A percentile compares a stretch with the other conserved stretches of the same genome.
phyloP scores from a whole-genome alignment of 1,284 basidiomycete species.

The Ganoderma sinense region DNA sequence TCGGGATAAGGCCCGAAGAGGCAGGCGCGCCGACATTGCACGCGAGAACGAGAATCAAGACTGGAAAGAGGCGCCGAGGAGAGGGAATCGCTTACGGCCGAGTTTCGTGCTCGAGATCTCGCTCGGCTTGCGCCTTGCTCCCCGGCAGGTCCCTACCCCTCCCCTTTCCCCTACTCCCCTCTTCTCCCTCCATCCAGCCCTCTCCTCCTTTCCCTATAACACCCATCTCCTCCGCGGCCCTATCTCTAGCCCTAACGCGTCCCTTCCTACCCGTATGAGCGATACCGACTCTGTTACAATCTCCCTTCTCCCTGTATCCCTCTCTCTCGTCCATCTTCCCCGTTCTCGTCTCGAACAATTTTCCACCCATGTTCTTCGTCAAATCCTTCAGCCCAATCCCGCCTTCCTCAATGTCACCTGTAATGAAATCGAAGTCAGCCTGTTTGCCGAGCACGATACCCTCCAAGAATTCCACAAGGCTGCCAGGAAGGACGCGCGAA shows the following conservation, averaged over 20 bases:
- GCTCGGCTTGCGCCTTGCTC: conserved; percentile 22
- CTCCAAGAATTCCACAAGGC: conserved; percentile 68
- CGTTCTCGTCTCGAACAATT: conserved; percentile 66
- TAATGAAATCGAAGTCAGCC: conserved; percentile 77
- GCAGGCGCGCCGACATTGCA: conserved; percentile 20
- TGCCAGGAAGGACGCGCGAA: conserved; percentile 63
- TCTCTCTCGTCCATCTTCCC: conserved; percentile 74
- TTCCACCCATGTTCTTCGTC: conserved; percentile 68
- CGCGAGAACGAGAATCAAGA: conserved; percentile 18
- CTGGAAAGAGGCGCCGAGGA: conserved; percentile 12
- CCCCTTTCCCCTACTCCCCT: conserved; percentile 12
- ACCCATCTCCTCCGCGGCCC: conserved; percentile 15
- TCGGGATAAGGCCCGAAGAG: conserved; percentile 27
- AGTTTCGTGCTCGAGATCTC: conserved; percentile 8
- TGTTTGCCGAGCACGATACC: conserved; percentile 69
- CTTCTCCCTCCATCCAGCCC: conserved; percentile 20
- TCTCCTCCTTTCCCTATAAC: conserved; percentile 15
- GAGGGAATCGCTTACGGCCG: neutral
- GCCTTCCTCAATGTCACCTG: conserved; percentile 77
- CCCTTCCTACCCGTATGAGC: conserved; percentile 25
- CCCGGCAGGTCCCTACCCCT: conserved; percentile 12
- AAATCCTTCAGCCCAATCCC: conserved; percentile 70
- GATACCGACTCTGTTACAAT: conserved; percentile 56
- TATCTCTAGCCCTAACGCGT: neutral
- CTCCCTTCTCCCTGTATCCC: conserved; percentile 70